phyloP scores from a whole-genome alignment of 495 filamentous ascomycete genomes.

The Penicillium ucsense region DNA sequence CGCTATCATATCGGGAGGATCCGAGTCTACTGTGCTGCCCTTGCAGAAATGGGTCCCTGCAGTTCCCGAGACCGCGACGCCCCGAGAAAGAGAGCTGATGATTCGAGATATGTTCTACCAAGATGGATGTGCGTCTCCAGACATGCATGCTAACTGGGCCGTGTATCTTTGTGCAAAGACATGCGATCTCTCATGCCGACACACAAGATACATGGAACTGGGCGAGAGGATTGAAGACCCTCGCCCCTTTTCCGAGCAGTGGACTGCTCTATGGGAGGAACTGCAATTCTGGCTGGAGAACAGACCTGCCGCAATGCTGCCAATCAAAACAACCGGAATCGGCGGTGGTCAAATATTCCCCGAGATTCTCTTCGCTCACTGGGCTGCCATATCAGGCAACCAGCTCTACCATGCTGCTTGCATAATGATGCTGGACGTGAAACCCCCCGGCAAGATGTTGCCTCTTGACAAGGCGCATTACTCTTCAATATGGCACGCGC shows the following conservation, averaged over 20 bases:
- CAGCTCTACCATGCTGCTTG: conserved; percentile 35
- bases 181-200: conserved; percentile 23
- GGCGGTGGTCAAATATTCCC: conserved; percentile 22
- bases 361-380: conserved; percentile 27
- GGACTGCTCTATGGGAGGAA: conserved; percentile 28
- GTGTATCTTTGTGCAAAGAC: conserved; percentile 30
- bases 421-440: conserved; percentile 29
- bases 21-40: conserved; percentile 24
- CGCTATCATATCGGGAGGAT: conserved; percentile 29
- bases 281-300: conserved; percentile 27
- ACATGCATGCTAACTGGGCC: conserved; percentile 32
- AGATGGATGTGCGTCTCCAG: conserved; percentile 11
- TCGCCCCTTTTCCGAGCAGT: conserved; percentile 13
- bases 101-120: conserved; percentile 16
- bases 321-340: conserved; percentile 19
- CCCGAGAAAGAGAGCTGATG: conserved; percentile 9
- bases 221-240: conserved; percentile 15
- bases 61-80: conserved; percentile 7
- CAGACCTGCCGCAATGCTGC: conserved; percentile 24
- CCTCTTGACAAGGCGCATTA: conserved; percentile 11
- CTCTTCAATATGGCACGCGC: conserved; percentile 31
- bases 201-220: conserved; percentile 18
- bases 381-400: conserved; percentile 35
- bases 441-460: conserved; percentile 15
- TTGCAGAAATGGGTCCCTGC: conserved; percentile 24